These are phyloP conservation scores for Cetradonia linearis DNA, from an alignment of 495 filamentous ascomycete genomes.

Conservation along the genomic window DNA sequence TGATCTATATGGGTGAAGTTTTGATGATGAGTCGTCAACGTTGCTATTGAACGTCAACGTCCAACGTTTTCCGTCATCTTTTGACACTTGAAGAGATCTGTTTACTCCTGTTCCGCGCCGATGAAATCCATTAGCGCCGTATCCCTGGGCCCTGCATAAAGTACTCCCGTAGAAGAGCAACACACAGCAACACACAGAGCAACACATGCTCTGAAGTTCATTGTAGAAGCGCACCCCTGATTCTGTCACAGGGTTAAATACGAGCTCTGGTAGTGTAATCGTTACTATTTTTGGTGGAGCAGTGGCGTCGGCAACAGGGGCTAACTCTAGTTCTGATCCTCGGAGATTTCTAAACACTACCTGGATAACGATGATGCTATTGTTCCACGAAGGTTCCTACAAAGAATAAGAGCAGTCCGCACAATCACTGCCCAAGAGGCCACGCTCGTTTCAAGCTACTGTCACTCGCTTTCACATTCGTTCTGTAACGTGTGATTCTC, in stretches of 20 bases:
- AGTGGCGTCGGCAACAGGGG: slow-evolving; percentile 1
- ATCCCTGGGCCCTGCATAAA: background rate
- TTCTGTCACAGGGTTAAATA: background rate
- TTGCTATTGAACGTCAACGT: background rate
- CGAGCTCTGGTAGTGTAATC: slow-evolving; percentile 1
- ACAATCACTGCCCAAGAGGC: background rate
- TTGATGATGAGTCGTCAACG: background rate
- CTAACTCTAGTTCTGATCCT: background rate
- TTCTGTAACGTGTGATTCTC: background rate
- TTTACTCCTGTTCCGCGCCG: background rate
- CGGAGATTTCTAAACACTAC: background rate
- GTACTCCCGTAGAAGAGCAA: background rate
- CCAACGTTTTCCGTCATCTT: background rate
- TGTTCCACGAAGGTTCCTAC: background rate
- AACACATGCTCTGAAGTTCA: too few species aligned
- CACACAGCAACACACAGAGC: too few species aligned
- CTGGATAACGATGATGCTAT: too few species aligned
- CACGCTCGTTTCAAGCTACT: slow-evolving; percentile 11
- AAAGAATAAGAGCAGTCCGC: background rate
- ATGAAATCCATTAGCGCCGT: background rate
- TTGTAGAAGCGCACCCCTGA: too few species aligned
- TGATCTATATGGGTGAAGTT: background rate
- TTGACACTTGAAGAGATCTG: background rate
- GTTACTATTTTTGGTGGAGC: slow-evolving; percentile 4
- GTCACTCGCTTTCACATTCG: slow-evolving; percentile 2